Percentiles rank a stretch among this genome's conserved stretches.
phyloP scores from a whole-genome alignment of 2,329 filamentous ascomycete genomes.

The Ascochyta rabiei region DNA sequence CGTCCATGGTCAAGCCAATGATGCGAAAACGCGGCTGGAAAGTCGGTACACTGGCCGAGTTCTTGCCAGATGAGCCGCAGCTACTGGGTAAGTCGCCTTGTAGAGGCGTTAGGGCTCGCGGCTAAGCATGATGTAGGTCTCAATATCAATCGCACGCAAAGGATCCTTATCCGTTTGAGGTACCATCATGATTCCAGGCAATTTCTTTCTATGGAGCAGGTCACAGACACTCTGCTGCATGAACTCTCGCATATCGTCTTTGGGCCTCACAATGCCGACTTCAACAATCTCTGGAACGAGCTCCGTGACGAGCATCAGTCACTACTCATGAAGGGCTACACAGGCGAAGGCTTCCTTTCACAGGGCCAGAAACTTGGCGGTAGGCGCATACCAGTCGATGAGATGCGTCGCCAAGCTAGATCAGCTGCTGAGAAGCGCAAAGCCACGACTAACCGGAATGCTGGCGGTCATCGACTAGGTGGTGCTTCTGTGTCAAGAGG shows the following conservation, averaged over 20 bases:
- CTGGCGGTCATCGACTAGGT: constrained; percentile 75
- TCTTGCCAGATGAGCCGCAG: constrained; percentile 76
- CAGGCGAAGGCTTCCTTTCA: constrained; percentile 85
- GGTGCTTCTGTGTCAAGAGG: constrained; percentile 64
- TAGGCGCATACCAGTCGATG: constrained; percentile 63
- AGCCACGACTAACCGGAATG: constrained; percentile 64
- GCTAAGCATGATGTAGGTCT: constrained; percentile 57
- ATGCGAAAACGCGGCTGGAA: constrained; percentile 87
- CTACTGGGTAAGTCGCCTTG: constrained; percentile 65
- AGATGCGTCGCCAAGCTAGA: constrained; percentile 76
- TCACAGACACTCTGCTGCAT: constrained; percentile 91
- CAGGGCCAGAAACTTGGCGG: constrained; percentile 74
- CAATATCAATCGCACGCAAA: constrained; percentile 77
- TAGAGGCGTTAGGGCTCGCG: not conserved
- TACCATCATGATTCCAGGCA: constrained; percentile 74
- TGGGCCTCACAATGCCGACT: constrained; percentile 81
- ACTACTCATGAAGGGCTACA: constrained; percentile 80
- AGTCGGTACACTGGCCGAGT: constrained; percentile 80
- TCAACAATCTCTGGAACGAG: constrained; percentile 87
- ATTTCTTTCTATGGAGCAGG: constrained; percentile 79
- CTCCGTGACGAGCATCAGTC: constrained; percentile 83
- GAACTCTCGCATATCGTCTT: constrained; percentile 88
- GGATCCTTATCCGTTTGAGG: constrained; percentile 82
- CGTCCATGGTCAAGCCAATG: constrained; percentile 89
- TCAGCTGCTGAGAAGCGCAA: constrained; percentile 74